These are phyloP conservation scores for Argentina anserina DNA, from an alignment of 306 rosid genomes.

Conservation along the genomic window DNA sequence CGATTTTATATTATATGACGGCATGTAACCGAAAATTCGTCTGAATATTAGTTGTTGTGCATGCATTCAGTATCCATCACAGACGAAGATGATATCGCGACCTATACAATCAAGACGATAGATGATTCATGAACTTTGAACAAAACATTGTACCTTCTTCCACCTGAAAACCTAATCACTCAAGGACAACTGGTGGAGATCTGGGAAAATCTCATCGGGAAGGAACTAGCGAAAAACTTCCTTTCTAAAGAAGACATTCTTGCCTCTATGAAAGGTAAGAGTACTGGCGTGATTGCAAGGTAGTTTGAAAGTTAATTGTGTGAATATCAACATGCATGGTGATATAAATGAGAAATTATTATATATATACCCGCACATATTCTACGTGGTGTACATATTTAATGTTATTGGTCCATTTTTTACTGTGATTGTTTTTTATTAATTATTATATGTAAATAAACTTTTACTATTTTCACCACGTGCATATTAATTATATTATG, in stretches of 20 bases:
- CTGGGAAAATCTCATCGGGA: conserved; percentile 68
- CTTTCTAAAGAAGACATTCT: conserved; percentile 57
- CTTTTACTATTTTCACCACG: no score
- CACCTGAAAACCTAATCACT: conserved; percentile 63
- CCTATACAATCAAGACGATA: conserved; percentile 63
- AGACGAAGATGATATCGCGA: conserved; percentile 73
- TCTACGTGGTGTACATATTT: no score
- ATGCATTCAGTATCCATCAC: conserved; percentile 31
- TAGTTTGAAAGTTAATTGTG: background rate
- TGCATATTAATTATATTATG: no score
- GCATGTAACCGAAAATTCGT: no score
- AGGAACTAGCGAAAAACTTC: conserved; percentile 41
- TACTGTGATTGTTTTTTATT: no score
- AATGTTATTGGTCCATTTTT: no score
- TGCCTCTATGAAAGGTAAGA: conserved; percentile 55
- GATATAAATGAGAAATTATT: no score
- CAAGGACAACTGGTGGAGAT: conserved; percentile 54
- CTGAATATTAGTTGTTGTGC: no score
- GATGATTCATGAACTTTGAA: conserved; percentile 73
- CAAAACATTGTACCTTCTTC: conserved; percentile 75
- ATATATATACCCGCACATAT: no score
- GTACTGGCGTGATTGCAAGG: conserved; percentile 4
- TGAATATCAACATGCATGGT: no score
- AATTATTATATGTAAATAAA: no score
- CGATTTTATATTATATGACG: no score